Evolutionary conservation across 2,329 filamentous ascomycete species (phyloP), one percentile per base, ranked within the genome.

Genomic region (Aspergillus luchuensis): DNA sequence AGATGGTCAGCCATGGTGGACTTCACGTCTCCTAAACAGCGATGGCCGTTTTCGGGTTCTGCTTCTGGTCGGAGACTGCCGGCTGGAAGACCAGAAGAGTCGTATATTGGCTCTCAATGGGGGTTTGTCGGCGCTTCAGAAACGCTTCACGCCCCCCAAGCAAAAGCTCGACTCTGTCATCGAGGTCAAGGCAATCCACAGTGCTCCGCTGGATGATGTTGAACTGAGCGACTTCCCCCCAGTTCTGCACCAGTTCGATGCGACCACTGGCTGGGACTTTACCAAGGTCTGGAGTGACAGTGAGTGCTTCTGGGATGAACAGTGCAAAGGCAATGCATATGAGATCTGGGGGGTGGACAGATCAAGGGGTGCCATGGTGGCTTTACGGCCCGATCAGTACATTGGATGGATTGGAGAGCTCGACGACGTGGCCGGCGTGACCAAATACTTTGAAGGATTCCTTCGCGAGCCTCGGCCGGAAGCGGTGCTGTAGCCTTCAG

Each of bases 131-230:
- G 76, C 0, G 75, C 53, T 85, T 45, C 68, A 87, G n/a, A 70
- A 62, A 10, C 75, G 69, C 15, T 79, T 79, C 58, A 80, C 77
- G 0, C 76, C 78, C 2, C 58, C 63, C 1, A 67, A 62, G 4
- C 66, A 71, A 2, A 72, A 75, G 10, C 75, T 84, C 15, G 76
- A 82, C 64, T 78, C 75, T 11, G 66, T 86, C 4, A 79, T 91
- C 36, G 87, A 89, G 33, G 76, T 90, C 0, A 70, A 90, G 2
- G 85, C 86, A 0, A 74, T 89, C 0, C 88, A 91, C 69, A 80
- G 81, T 2, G 78, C 84, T 0, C 79, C 78, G 23, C 78, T 87
- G 38, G 71, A 66, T 0, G 76, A 82, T 0, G 75, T 83, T 0
- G 82, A 85, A 55, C 68, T 86, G 6, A 70, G 84, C 19, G 82